Evolutionary conservation across 2,329 filamentous ascomycete species (phyloP).

Genomic region (Sporothrix humicola): DNA sequence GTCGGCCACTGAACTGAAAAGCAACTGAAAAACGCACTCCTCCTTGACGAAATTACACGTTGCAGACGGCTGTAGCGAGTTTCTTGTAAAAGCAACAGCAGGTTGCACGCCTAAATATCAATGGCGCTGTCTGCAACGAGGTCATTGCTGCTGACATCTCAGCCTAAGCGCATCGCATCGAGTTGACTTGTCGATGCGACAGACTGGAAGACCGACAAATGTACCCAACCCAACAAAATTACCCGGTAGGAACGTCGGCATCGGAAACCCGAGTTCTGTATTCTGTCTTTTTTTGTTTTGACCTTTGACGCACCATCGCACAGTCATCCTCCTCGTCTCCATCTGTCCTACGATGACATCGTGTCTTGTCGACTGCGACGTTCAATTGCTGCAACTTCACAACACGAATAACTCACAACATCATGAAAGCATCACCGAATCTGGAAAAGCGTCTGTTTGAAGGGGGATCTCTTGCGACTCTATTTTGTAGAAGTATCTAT

Average conservation of each 20-base stretch:
- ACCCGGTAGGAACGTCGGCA: no score
- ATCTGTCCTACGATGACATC: not conserved
- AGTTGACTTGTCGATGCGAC: not conserved
- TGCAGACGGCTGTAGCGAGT: not conserved
- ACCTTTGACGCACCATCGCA: not conserved
- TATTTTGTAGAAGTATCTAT: no score
- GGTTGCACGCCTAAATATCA: not conserved
- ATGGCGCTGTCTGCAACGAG: not conserved
- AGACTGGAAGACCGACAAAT: no score
- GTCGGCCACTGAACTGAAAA: not conserved
- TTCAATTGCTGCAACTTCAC: no score
- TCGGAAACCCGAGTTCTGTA: no score
- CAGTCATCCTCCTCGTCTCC: not conserved
- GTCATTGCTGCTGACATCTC: constrained; percentile 14
- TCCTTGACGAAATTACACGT: constrained; percentile 3
- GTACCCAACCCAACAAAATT: no score
- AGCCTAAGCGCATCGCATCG: not conserved
- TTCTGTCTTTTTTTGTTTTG: no score
- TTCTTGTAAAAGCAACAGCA: not conserved
- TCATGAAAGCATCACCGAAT: not conserved
- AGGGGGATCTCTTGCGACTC: not conserved
- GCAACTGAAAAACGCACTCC: not conserved
- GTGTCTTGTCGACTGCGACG: not conserved
- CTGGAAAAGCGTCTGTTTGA: constrained; percentile 13
- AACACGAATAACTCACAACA: no score